Evolutionary conservation across 345 rosid species (phyloP), one percentile per base, ranked within the genome.

Genomic region (Erucastrum elatum): DNA sequence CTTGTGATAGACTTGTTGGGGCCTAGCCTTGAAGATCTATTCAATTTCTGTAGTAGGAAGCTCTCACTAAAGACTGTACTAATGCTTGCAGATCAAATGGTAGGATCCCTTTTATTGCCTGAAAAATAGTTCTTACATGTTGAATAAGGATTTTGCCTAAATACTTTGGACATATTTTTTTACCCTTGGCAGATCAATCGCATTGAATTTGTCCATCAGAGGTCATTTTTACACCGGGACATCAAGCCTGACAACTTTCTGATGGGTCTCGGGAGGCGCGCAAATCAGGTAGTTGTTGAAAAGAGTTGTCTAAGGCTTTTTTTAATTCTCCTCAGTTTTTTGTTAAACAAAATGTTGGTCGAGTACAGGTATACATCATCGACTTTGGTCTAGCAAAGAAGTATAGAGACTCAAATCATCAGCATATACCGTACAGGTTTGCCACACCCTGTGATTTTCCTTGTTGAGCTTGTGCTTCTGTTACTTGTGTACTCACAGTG

Each of bases 71-170:
- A 92, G 88, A 90, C 97, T 61, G 96, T 92, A 33, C 90, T 92
- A 68, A 88, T 92, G 97, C 95, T 92, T 83, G 96, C 97, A 12
- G 97, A 92, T 83, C 97, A 92, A 83, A 92, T 92, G 97, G 97
- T 90, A 85, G 69, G 81, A 79, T 80, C 79, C 70, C 4, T 67
- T 64, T 37, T 37, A 8, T 65, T 68, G 41, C 56, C 53, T 76
- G 27, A 16, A 15, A 34, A 34, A 27, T 37, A 7, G 15, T 70
- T 34, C 56, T 71, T 46, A 33, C 70, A 61, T 55, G 66, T 51
- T 39, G 55, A 64, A 12, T 61, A 21, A 2, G 25, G 15, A 53
- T 10, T 37, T 30, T 72, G 13, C 34, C 35, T 15, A 25, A 80
- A 55, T 31, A 64, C 60, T 70, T 15, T 58, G 29, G 34, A 39